Base-by-base conservation (phyloP, 2,329 filamentous ascomycete species). In the Penicillium sp. region DNA sequence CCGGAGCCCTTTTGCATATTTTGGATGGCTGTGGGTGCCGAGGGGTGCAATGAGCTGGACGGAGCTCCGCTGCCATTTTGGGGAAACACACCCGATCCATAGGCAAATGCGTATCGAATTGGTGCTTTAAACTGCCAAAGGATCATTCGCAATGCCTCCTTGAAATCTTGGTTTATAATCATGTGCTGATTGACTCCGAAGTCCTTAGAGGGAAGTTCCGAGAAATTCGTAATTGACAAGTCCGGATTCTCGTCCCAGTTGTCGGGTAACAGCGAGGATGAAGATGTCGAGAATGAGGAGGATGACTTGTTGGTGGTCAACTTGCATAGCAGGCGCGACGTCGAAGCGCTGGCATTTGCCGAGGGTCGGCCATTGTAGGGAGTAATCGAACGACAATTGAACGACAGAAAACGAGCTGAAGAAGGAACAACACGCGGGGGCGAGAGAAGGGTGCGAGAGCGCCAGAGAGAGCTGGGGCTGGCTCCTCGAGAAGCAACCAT, bases 171-270 rank as follows among this genome's bases (percentile, higher is more conserved):
- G 71, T 97, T 95, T 70, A 97, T 95, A 59, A 91, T 82, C 81
- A 97, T 96, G 76, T 97, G 90, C 75, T 99, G 94, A 67, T 99
- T 99, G 66, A 92, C 87, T 16, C 94, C 94, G 66, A 97, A 97
- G 66, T 90, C 87, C 60, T 84, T 83, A 64, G 89, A 87, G 2
- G 90, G 90, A 23, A 94, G 81, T 69, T 93, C 83, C 31, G 87
- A 86, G 77, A 93, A 93, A 60, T 85, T 83, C 48, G 85, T 85
- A 66, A 92, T 89, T 60, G 85, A 81, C 59, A 87, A 84, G 63
- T 91, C 83, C 15, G 87, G 84, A 63, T 90, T 85, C 55, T 90
- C 86, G 68, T 94, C 90, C 90, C 90, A 93, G 67, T 87, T 85
- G 10, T 81, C 65, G 15, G 63, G 63, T 16, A 65, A 53, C 36